phyloP scores from a whole-genome alignment of 345 rosid genomes.

The Geranium brycei region DNA sequence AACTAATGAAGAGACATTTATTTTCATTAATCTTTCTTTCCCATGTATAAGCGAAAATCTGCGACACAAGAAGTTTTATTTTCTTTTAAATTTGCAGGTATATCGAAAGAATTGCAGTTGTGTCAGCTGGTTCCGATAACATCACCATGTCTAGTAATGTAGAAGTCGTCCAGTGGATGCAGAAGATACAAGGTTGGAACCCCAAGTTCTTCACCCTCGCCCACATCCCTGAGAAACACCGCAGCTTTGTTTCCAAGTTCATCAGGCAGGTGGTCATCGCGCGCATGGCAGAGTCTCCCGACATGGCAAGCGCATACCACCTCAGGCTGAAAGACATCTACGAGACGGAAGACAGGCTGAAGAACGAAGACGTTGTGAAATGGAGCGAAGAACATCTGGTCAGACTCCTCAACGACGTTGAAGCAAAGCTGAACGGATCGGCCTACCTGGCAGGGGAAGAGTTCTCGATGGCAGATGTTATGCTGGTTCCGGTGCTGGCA shows the following conservation, averaged over 20 bases:
- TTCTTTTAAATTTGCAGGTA: slow-evolving; percentile 33
- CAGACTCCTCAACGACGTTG: slow-evolving; percentile 56
- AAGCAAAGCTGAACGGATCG: slow-evolving; percentile 37
- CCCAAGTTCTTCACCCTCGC: slow-evolving; percentile 63
- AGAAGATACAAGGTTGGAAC: slow-evolving; percentile 60
- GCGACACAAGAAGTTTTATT: slow-evolving; percentile 1
- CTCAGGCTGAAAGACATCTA: slow-evolving; percentile 57
- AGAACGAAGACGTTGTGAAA: slow-evolving; percentile 27
- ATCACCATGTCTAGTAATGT: slow-evolving; percentile 21
- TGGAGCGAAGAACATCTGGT: slow-evolving; percentile 50
- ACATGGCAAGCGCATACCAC: slow-evolving; percentile 80
- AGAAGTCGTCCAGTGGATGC: slow-evolving; percentile 65
- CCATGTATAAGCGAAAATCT: neutral
- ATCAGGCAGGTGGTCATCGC: slow-evolving; percentile 63
- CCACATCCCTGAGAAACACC: slow-evolving; percentile 45
- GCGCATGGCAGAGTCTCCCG: slow-evolving; percentile 73
- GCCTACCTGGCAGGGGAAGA: slow-evolving; percentile 53
- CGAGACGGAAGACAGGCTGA: slow-evolving; percentile 58
- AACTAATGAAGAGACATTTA: neutral
- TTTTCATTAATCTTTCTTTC: neutral
- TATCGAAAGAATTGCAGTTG: slow-evolving; percentile 57
- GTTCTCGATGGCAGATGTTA: slow-evolving; percentile 77
- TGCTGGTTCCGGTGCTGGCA: slow-evolving; percentile 60
- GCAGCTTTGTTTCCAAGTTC: slow-evolving; percentile 54
- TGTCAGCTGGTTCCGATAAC: slow-evolving; percentile 38